Percentiles rank a stretch among this genome's conserved stretches.
Evolutionary conservation across 495 filamentous ascomycete genomes (phyloP).

Genomic region (Entonaema liquescens): DNA sequence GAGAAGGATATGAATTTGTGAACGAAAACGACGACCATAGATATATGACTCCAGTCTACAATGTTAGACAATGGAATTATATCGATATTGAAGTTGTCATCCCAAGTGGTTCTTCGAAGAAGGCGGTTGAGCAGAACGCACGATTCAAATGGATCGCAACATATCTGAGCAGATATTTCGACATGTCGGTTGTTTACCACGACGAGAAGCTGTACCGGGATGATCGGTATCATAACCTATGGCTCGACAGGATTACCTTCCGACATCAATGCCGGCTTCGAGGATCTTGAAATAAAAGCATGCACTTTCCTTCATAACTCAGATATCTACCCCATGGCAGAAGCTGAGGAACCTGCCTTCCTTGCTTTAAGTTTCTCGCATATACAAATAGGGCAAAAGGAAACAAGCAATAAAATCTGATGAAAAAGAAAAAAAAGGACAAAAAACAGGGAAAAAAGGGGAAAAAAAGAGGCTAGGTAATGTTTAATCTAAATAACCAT

Average conservation of each 20-base stretch:
- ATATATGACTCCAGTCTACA: slow-evolving; percentile 28
- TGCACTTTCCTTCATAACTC: no score
- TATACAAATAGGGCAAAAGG: neutral
- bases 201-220: slow-evolving; percentile 21
- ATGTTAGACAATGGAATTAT: slow-evolving; percentile 38
- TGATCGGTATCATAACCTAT: neutral
- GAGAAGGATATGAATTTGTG: slow-evolving; percentile 44
- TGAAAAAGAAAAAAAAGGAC: no score
- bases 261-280: slow-evolving; percentile 24
- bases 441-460: no score
- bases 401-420: no score
- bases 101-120: slow-evolving; percentile 19
- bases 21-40: slow-evolving; percentile 34
- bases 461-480: neutral
- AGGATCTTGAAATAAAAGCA: neutral
- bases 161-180: slow-evolving; percentile 40
- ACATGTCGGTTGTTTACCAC: slow-evolving; percentile 23
- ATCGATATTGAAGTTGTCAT: slow-evolving; percentile 44
- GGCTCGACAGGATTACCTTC: slow-evolving; percentile 38
- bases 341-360: neutral
- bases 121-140: slow-evolving; percentile 16
- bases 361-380: neutral
- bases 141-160: slow-evolving; percentile 45
- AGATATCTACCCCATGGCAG: no score
- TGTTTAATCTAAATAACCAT: neutral